phyloP scores from a whole-genome alignment of 2,329 filamentous ascomycete species.

The Aspergillus aculeatus region DNA sequence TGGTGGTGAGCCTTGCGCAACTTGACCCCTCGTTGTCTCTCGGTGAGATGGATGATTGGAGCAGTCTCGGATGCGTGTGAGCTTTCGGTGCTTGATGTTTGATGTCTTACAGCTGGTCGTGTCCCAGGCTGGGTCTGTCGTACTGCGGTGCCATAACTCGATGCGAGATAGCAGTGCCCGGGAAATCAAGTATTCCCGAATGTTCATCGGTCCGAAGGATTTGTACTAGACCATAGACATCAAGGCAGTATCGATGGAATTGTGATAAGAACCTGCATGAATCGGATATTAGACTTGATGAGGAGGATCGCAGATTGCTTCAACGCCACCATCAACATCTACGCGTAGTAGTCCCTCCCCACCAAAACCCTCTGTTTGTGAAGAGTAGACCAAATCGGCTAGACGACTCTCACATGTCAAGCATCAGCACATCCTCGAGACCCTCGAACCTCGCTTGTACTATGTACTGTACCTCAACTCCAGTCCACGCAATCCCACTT shows the following conservation, averaged over 20 bases:
- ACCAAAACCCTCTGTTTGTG: background rate
- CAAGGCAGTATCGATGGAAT: background rate
- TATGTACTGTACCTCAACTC: background rate
- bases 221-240: no score
- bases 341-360: no score
- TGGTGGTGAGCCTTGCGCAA: background rate
- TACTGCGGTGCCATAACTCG: no score
- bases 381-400: no score
- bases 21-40: background rate
- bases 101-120: no score
- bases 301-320: background rate
- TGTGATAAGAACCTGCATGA: background rate
- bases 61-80: no score
- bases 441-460: background rate
- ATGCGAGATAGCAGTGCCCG: no score
- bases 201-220: no score
- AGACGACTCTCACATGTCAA: background rate
- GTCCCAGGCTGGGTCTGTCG: no score
- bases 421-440: background rate
- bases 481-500: background rate
- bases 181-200: no score
- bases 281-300: background rate
- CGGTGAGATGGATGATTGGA: no score
- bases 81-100: no score
- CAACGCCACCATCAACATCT: background rate